These are phyloP conservation scores for Mycena chlorophos DNA, from an alignment of 768 basidiomycete species.

Conservation along the genomic window DNA sequence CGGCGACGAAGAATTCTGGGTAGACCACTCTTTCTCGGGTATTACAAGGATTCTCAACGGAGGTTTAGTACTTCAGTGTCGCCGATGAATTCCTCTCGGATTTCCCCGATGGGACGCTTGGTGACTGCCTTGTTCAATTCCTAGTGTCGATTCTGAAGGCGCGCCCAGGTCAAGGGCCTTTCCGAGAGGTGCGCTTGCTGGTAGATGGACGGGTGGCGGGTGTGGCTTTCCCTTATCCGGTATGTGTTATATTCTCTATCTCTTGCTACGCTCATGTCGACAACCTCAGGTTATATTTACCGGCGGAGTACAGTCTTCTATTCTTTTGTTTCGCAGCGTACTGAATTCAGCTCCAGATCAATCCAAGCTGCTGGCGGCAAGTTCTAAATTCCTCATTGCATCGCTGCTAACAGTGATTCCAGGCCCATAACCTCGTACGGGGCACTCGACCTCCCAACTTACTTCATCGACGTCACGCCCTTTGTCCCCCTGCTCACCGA, in stretches of 20 bases:
- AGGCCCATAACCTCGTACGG: constrained; percentile 70
- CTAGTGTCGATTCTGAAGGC: constrained; percentile 9
- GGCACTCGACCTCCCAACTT: constrained; percentile 74
- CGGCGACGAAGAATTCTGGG: constrained; percentile 75
- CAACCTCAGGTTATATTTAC: constrained; percentile 56
- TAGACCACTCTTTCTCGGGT: constrained; percentile 25
- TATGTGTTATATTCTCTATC: not conserved
- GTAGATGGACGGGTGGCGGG: constrained; percentile 50
- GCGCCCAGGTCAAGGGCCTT: constrained; percentile 46
- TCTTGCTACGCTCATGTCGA: not conserved
- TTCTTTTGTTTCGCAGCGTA: no score
- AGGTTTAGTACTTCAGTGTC: constrained; percentile 62
- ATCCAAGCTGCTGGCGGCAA: no score
- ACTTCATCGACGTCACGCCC: constrained; percentile 75
- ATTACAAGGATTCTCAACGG: not conserved
- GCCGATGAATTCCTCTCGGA: constrained; percentile 57
- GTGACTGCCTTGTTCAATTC: not conserved
- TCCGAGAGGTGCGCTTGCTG: constrained; percentile 49
- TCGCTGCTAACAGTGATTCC: no score
- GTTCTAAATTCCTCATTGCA: no score
- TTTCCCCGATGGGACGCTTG: constrained; percentile 47
- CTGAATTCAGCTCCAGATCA: no score
- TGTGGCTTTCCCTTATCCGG: constrained; percentile 52
- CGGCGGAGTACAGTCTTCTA: constrained; percentile 67
- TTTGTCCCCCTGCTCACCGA: constrained; percentile 72